Evolutionary conservation across 192 early-diverging fungal species (phyloP), one percentile per base, ranked within the genome.

Genomic region (Coemansia sp.): DNA sequence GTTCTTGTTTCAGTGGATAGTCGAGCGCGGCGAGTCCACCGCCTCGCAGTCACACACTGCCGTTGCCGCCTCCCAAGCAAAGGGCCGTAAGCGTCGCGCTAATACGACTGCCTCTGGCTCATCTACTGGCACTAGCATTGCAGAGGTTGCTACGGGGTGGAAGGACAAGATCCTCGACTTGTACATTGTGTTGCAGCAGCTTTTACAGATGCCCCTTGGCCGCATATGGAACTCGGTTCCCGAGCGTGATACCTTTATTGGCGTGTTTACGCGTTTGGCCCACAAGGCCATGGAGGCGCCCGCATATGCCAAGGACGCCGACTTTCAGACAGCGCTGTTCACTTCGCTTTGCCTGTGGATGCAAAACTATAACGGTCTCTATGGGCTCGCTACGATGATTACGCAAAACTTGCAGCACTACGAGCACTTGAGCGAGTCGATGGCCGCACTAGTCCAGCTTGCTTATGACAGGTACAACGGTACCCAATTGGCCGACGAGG

Each of bases 361-460:
- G 22, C 92, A 90, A 54, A 85, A 89, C 51, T 94, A 95, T 73
- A 91, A 95, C 70, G 87, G 91, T 7, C 88, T 86, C 36, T 91
- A 89, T 72, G 90, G 92, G 83, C 89, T 85, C 27, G 92, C 88
- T 69, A 93, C 91, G 3, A 90, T 90, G 43, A 91, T 95, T 29
- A 88, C 93, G 49, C 92, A 94, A 73, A 89, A 92, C 77, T 78
- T 96, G 33, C 91, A 93, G 75, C 93, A 93, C 67, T 95, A 91
- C 82, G 93, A 95, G 61, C 91, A 93, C 67, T 84, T 90, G 38
- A 87, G 92, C 47, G 93, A 95, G 67, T 82, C 89, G 12, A 94
- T 95, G 92, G 94, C 94, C 3, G 87, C 89, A 51, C 87, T 95
- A 7, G 72, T 96, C 33, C 86, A 89, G 36, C 69, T 86, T 65